Base-by-base conservation (phyloP, 345 rosid species). In the Aquilaria malaccensis region DNA sequence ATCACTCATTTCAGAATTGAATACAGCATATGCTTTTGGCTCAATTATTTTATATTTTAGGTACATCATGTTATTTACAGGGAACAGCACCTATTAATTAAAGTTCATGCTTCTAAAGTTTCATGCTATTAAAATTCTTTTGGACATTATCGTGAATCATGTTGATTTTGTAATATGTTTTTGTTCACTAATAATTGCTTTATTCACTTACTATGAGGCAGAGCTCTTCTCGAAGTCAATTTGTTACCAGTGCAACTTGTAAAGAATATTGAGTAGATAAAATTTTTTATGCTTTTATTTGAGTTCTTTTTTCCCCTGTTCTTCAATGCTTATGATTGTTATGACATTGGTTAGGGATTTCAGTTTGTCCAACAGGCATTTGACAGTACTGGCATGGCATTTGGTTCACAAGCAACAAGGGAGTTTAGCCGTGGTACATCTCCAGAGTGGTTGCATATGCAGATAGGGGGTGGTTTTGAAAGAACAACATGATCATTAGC, bases 361-460 rank as follows among this genome's bases (percentile, higher is more conserved):
- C 84, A 87, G 97, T 85, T 70, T 73, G 88, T 81, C 67, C 86
- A 85, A 67, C 96, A 81, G 74, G 65, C 74, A 31, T 88, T 74
- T 70, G 89, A 84, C 56, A 45, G 79, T 56, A 57, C 72, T 13
- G 88, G 80, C 33, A 66, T 86, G 74, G 83, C 79, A 56, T 88
- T 84, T 47, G 81, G 78, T 56, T 71, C 88, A 2, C 96, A 84
- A 76, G 76, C 87, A 10, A 52, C 82, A 3, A 79, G 89, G 78
- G 94, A 80, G 52, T 86, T 76, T 70, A 67, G 74, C 49, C 81
- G 76, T 2, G 83, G 82, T 59, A 60, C 98, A 56, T 91, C 94
- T 55, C 88, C 89, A 0, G 91, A 91, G 61, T 91, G 94, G 97
- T 74, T 91, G 84, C 97, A 86, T 61, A 91, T 86, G 90, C 93